phyloP scores from a whole-genome alignment of 2,329 filamentous ascomycete species.

The Aspergillus pseudoterreus region DNA sequence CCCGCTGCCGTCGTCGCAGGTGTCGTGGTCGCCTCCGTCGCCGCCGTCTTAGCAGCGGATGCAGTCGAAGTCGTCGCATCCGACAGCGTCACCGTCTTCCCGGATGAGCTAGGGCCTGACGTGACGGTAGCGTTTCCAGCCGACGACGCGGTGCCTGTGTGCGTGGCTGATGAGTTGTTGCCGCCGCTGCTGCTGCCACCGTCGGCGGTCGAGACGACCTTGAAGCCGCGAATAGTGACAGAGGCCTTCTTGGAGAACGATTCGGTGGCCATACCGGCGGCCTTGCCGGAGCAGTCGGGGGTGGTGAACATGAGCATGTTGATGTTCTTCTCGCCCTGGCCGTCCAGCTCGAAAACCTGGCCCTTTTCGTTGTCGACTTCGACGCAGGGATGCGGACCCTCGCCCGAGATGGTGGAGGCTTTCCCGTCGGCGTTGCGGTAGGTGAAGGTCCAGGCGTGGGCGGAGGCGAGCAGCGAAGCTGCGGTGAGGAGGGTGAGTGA shows the following conservation, averaged over 20 bases:
- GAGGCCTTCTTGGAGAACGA: constrained; percentile 6
- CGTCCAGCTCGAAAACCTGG: constrained; percentile 36
- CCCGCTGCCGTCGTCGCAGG: neutral
- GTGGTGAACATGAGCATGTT: constrained; percentile 12
- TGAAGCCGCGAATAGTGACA: constrained; percentile 5
- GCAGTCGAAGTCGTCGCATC: neutral
- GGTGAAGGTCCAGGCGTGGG: constrained; percentile 12
- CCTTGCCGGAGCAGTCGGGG: constrained; percentile 5
- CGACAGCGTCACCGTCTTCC: neutral
- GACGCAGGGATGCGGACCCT: constrained; percentile 10
- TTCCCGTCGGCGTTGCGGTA: constrained; percentile 6
- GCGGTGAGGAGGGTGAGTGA: constrained; percentile 1
- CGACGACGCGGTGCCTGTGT: neutral
- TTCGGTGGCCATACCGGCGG: constrained; percentile 6
- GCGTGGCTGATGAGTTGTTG: neutral
- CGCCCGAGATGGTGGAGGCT: neutral
- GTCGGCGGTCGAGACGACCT: constrained; percentile 3
- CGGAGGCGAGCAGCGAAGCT: constrained; percentile 4
- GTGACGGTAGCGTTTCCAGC: neutral
- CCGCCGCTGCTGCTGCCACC: neutral
- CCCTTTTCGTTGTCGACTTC: constrained; percentile 9
- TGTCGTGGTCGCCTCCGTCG: neutral
- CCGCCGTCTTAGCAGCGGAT: neutral
- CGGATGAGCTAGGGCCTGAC: no score
- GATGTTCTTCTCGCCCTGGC: constrained; percentile 45